Conservation (phyloP, 805 yeast genomes). For the Candida tibetensis region DNA sequence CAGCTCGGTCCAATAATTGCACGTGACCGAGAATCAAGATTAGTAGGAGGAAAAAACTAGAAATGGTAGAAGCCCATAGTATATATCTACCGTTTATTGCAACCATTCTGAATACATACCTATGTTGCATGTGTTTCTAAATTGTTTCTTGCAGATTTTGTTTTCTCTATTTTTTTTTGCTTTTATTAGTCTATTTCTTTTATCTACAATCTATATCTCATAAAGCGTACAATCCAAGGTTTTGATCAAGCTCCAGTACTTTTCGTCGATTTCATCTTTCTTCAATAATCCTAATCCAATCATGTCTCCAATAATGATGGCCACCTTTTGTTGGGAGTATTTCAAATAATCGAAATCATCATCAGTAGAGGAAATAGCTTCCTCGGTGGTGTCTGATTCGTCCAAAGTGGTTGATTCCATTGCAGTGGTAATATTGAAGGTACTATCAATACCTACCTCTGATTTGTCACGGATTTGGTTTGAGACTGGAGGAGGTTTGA, state of each 20-base stretch:
- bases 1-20: no score
- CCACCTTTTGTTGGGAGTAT: slow-evolving; percentile 74
- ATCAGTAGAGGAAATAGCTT: slow-evolving; percentile 37
- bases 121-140: no score
- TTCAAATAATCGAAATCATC: slow-evolving; percentile 77
- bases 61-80: no score
- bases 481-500: slow-evolving; percentile 14
- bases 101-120: no score
- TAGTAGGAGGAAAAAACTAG: no score
- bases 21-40: no score
- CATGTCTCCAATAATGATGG: slow-evolving; percentile 72
- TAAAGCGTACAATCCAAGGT: slow-evolving; percentile 35
- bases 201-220: slow-evolving; percentile 17
- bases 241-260: slow-evolving; percentile 31
- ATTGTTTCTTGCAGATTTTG: neutral
- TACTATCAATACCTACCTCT: slow-evolving; percentile 39
- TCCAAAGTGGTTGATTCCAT: slow-evolving; percentile 41
- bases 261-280: slow-evolving; percentile 25
- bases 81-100: no score
- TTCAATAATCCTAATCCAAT: slow-evolving; percentile 53
- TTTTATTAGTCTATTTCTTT: no score
- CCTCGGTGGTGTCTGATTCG: slow-evolving; percentile 25
- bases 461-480: slow-evolving; percentile 13
- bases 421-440: slow-evolving; percentile 46
- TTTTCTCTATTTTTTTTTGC: no score